Percentiles rank a stretch among this genome's conserved stretches.
These are phyloP conservation scores for Rhinocladiella mackenziei DNA, from an alignment of 2,329 filamentous ascomycete genomes.

Conservation along the genomic window DNA sequence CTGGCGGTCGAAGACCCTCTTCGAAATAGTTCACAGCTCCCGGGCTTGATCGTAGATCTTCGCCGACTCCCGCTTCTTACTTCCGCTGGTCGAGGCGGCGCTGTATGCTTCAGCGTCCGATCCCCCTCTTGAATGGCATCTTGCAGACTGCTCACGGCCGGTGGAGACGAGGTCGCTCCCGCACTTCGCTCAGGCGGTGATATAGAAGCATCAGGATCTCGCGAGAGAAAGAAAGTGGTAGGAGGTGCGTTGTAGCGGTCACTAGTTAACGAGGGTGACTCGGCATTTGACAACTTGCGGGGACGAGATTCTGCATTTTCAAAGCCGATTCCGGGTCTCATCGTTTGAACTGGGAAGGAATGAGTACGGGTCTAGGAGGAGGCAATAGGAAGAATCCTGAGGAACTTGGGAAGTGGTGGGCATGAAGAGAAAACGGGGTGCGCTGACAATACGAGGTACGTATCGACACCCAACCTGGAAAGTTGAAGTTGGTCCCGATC, in stretches of 20 bases:
- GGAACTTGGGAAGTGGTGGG: background rate
- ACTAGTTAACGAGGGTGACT: slow-evolving; percentile 33
- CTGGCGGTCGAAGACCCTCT: slow-evolving; percentile 14
- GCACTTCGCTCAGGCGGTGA: slow-evolving; percentile 7
- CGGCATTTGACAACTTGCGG: slow-evolving; percentile 34
- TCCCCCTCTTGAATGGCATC: slow-evolving; percentile 33
- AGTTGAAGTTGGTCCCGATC: slow-evolving; percentile 2
- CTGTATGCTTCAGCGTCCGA: slow-evolving; percentile 27
- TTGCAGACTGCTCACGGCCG: slow-evolving; percentile 33
- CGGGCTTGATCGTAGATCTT: slow-evolving; percentile 29
- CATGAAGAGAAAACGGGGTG: slow-evolving; percentile 2
- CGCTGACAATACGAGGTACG: background rate
- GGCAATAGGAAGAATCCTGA: background rate
- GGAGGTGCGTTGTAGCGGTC: slow-evolving; percentile 37
- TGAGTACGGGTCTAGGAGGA: slow-evolving; percentile 1
- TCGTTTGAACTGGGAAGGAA: slow-evolving; percentile 29
- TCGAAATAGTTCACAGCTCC: slow-evolving; percentile 19
- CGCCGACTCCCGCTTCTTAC: slow-evolving; percentile 31
- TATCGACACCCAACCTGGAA: no score
- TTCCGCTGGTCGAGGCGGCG: slow-evolving; percentile 31
- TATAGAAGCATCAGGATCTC: slow-evolving; percentile 44
- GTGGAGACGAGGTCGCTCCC: slow-evolving; percentile 1
- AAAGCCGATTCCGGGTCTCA: slow-evolving; percentile 38
- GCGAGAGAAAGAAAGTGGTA: slow-evolving; percentile 58
- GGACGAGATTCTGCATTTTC: slow-evolving; percentile 30